Percentiles rank a stretch among this genome's conserved stretches.
phyloP scores from a whole-genome alignment of 208 protist species.

The Wallacemonas sp. region DNA sequence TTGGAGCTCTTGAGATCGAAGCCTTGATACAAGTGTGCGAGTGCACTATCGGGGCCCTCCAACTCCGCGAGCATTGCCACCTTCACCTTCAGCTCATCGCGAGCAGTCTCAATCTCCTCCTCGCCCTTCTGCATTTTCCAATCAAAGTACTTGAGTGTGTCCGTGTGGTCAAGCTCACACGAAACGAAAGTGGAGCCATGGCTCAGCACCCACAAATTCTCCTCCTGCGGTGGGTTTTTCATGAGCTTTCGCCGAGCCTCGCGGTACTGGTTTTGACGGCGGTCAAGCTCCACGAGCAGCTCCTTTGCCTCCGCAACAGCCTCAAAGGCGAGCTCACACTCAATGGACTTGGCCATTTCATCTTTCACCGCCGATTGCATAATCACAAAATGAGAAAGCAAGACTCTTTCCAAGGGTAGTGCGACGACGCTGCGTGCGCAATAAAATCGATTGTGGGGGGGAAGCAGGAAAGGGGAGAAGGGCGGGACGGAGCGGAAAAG shows the following conservation, averaged over 20 bases:
- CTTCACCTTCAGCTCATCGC: slow-evolving; percentile 75
- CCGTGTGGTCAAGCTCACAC: slow-evolving; percentile 53
- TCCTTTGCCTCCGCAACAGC: slow-evolving; percentile 67
- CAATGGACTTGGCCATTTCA: slow-evolving; percentile 28
- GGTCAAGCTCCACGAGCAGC: slow-evolving; percentile 73
- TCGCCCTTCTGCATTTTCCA: slow-evolving; percentile 60
- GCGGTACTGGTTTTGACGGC: slow-evolving; percentile 78
- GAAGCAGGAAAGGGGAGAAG: too few species aligned
- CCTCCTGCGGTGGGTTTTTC: slow-evolving; percentile 30
- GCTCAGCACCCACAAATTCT: slow-evolving; percentile 77
- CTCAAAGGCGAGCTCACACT: slow-evolving; percentile 66
- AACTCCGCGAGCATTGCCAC: slow-evolving; percentile 76
- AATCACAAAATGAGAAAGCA: too few species aligned
- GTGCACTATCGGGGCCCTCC: slow-evolving; percentile 74
- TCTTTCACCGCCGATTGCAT: slow-evolving; percentile 18
- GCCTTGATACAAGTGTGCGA: slow-evolving; percentile 67
- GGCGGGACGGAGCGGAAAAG: too few species aligned
- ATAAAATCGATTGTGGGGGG: too few species aligned
- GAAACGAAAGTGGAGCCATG: slow-evolving; percentile 79
- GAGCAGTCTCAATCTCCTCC: slow-evolving; percentile 57
- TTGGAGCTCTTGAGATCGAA: slow-evolving; percentile 63
- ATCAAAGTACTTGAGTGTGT: slow-evolving; percentile 62
- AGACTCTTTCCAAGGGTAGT: too few species aligned
- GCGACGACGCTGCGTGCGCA: neutral
- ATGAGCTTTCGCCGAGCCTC: slow-evolving; percentile 67